Conservation (phyloP, 2,329 filamentous ascomycete species). For the Aspergillus sp. region DNA sequence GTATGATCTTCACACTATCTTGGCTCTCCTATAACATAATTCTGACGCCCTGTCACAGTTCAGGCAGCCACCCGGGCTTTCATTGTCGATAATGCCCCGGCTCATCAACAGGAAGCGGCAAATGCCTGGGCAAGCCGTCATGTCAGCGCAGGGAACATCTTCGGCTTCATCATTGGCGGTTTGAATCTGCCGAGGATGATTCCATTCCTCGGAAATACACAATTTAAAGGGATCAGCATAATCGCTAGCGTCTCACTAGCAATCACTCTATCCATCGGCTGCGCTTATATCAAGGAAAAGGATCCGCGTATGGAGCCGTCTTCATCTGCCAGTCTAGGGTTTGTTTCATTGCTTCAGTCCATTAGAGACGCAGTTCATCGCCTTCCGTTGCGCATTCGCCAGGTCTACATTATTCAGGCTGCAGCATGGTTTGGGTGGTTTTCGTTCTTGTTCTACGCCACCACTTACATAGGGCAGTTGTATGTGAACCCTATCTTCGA, state of each 20-base stretch:
- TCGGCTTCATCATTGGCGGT: constrained; percentile 85
- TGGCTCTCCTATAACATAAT: not conserved
- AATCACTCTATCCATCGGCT: constrained; percentile 69
- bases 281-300: constrained; percentile 68
- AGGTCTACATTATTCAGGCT: constrained; percentile 77
- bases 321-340: constrained; percentile 60
- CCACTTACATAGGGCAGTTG: constrained; percentile 87
- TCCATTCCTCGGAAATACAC: constrained; percentile 78
- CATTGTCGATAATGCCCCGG: constrained; percentile 87
- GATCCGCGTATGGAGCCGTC: constrained; percentile 73
- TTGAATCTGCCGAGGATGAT: constrained; percentile 71
- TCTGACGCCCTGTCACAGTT: constrained; percentile 50
- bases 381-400: constrained; percentile 76
- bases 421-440: constrained; percentile 95
- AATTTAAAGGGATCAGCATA: constrained; percentile 91
- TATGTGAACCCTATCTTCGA: constrained; percentile 80
- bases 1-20: constrained; percentile 46
- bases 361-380: constrained; percentile 73
- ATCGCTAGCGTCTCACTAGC: constrained; percentile 76
- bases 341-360: constrained; percentile 75
- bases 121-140: constrained; percentile 92
- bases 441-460: constrained; percentile 90
- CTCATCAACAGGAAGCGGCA: constrained; percentile 87
- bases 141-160: constrained; percentile 82
- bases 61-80: constrained; percentile 89